phyloP scores from a whole-genome alignment of 352 stramenopile genomes.

The Globisporangium ultimum region DNA sequence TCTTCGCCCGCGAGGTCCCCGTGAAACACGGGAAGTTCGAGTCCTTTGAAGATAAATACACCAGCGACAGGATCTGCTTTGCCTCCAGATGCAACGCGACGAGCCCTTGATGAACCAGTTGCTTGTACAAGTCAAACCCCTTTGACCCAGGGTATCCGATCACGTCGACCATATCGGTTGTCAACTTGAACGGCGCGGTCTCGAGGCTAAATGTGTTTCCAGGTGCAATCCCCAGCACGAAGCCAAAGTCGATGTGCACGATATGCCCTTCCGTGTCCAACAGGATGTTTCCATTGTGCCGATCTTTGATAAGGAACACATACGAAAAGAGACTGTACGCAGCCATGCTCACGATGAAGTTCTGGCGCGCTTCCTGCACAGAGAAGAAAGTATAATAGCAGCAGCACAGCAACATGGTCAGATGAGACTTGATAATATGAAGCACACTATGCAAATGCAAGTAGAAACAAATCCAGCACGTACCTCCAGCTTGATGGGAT shows the following conservation, averaged over 20 bases:
- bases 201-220: conserved; percentile 96
- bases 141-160: conserved; percentile 78
- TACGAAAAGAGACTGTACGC: conserved; percentile 97
- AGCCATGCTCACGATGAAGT: conserved; percentile 94
- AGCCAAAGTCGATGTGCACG: conserved; percentile 99
- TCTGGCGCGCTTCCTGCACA: conserved; percentile 81
- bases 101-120: conserved; percentile 91
- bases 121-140: conserved; percentile 90
- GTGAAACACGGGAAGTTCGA: conserved; percentile 95
- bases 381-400: conserved; percentile 7
- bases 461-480: background rate
- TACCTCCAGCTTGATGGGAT: conserved; percentile 39
- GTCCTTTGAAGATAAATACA: conserved; percentile 89
- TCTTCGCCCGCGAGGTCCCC: conserved; percentile 30
- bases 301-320: conserved; percentile 96
- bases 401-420: background rate
- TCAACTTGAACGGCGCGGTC: conserved; percentile 98
- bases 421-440: background rate
- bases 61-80: conserved; percentile 89
- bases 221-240: conserved; percentile 96
- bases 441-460: background rate
- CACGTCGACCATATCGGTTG: conserved; percentile 95
- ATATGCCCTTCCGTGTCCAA: conserved; percentile 93
- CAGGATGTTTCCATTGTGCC: conserved; percentile 99
- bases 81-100: conserved; percentile 91